phyloP scores from a whole-genome alignment of 108 stramenopile species.

The Nitzschia putrida region DNA sequence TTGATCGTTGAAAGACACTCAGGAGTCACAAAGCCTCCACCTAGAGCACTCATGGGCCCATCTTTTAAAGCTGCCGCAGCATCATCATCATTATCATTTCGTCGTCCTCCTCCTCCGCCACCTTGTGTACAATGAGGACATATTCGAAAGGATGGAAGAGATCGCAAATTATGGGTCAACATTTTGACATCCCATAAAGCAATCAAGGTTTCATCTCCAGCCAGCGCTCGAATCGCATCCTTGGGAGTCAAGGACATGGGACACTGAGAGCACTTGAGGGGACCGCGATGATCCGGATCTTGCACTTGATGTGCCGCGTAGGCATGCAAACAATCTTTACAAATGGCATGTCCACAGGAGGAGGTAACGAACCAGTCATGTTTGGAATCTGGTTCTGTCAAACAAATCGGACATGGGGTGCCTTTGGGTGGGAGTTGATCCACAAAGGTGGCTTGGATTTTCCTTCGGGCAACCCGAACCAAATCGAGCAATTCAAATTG shows the following conservation, averaged over 20 bases:
- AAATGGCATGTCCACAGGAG: slow-evolving; percentile 64
- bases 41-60: slow-evolving; percentile 2
- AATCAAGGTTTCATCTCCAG: slow-evolving; percentile 26
- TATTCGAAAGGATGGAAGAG: slow-evolving; percentile 55
- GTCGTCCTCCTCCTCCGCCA: not conserved
- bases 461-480: slow-evolving; percentile 31
- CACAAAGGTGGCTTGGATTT: not conserved
- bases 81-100: not conserved
- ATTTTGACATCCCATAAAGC: slow-evolving; percentile 54
- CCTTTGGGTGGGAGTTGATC: slow-evolving; percentile 20
- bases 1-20: slow-evolving; percentile 45
- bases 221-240: slow-evolving; percentile 61
- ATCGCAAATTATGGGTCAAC: slow-evolving; percentile 54
- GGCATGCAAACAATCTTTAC: slow-evolving; percentile 51
- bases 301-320: slow-evolving; percentile 57
- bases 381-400: slow-evolving; percentile 19
- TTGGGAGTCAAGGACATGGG: slow-evolving; percentile 46
- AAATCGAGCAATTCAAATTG: slow-evolving; percentile 42
- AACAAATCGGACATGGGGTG: slow-evolving; percentile 43
- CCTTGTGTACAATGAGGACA: slow-evolving; percentile 53
- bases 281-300: slow-evolving; percentile 58
- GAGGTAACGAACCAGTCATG: slow-evolving; percentile 59
- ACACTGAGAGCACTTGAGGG: slow-evolving; percentile 70
- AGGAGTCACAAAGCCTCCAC: slow-evolving; percentile 70
- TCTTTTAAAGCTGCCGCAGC: not conserved